Evolutionary conservation across 2,329 filamentous ascomycete genomes (phyloP).

Genomic region (Aspergillus transmontanensis): DNA sequence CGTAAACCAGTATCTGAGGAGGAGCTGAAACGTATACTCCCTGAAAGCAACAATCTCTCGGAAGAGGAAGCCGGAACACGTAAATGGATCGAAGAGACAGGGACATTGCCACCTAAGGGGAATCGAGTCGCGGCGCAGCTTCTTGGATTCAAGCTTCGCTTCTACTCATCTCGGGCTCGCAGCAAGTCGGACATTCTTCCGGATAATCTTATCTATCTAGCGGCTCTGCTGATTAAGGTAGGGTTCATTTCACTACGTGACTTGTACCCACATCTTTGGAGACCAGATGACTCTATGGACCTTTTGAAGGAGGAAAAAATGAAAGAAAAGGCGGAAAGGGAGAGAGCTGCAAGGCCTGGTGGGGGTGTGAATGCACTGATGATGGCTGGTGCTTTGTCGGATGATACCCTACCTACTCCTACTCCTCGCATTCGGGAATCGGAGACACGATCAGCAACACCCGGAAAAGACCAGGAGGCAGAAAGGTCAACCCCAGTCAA

Average conservation of each 20-base stretch:
- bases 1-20: conserved; percentile 66
- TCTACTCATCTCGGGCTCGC: conserved; percentile 82
- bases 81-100: conserved; percentile 79
- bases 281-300: conserved; percentile 81
- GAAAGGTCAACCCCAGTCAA: conserved; percentile 38
- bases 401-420: conserved; percentile 68
- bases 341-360: conserved; percentile 70
- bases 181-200: conserved; percentile 77
- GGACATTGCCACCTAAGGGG: conserved; percentile 78
- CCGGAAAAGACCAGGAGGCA: conserved; percentile 57
- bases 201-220: conserved; percentile 88
- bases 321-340: conserved; percentile 77
- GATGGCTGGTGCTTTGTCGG: conserved; percentile 81
- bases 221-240: conserved; percentile 91
- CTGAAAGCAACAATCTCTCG: conserved; percentile 38
- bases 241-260: conserved; percentile 93
- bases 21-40: conserved; percentile 54
- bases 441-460: conserved; percentile 53
- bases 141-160: conserved; percentile 94
- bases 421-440: conserved; percentile 54
- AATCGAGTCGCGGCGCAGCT: conserved; percentile 93
- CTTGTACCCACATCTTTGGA: conserved; percentile 89
- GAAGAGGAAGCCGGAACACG: conserved; percentile 60
- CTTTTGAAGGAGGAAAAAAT: conserved; percentile 68
- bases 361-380: conserved; percentile 79